phyloP scores from a whole-genome alignment of 163 green algal genomes.

The Volvox carteri region DNA sequence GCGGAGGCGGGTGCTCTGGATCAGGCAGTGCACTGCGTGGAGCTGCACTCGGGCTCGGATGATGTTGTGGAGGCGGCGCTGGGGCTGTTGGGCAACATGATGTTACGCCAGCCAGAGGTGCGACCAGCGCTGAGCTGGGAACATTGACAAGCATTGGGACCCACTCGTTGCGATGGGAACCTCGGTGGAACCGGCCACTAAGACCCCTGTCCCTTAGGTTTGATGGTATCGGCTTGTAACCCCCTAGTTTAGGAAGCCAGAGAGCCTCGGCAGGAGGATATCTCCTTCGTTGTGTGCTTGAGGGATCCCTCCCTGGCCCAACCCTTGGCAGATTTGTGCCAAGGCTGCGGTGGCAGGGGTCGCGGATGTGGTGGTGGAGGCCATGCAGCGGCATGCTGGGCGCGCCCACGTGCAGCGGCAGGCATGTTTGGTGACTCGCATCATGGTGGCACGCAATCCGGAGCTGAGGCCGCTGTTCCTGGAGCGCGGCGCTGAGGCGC shows the following conservation, averaged over 20 bases:
- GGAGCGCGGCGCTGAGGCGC: conserved; percentile 71
- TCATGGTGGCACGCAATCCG: conserved; percentile 85
- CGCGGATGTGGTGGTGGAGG: conserved; percentile 71
- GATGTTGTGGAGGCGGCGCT: conserved; percentile 77
- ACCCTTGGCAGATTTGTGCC: conserved; percentile 44
- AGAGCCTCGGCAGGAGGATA: too few species aligned
- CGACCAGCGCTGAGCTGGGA: too few species aligned
- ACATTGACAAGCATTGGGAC: too few species aligned
- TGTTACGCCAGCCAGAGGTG: conserved; percentile 84
- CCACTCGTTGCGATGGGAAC: too few species aligned
- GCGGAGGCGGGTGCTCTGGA: conserved; percentile 66
- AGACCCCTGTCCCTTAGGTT: too few species aligned
- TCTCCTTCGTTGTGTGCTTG: too few species aligned
- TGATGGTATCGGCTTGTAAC: too few species aligned
- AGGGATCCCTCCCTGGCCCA: too few species aligned
- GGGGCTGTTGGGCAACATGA: conserved; percentile 86
- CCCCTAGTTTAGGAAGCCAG: too few species aligned
- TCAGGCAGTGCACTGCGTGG: conserved; percentile 41
- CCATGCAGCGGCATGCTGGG: conserved; percentile 64
- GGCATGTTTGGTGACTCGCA: conserved; percentile 88
- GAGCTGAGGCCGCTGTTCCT: conserved; percentile 81
- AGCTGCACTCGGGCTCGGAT: conserved; percentile 39
- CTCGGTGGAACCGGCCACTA: too few species aligned
- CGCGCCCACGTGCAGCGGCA: conserved; percentile 77
- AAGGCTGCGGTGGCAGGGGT: conserved; percentile 76